Conservation (phyloP, 2,329 filamentous ascomycete species). For the Venturia oleaginea region DNA sequence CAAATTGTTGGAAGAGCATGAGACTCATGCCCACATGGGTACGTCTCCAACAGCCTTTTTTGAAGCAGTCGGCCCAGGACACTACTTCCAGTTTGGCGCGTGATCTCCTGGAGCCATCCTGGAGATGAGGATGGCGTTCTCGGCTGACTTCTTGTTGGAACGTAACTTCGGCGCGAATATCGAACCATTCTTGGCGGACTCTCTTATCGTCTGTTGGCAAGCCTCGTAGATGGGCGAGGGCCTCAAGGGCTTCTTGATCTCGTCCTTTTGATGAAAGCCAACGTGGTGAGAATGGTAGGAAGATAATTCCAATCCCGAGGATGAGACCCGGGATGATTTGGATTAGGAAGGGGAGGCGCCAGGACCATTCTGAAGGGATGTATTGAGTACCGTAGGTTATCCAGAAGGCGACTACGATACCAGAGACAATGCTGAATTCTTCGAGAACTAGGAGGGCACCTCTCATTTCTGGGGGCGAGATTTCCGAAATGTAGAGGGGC, state of each 20-base stretch:
- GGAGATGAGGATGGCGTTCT: conserved; percentile 29
- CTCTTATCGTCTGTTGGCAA: conserved; percentile 40
- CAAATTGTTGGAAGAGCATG: conserved; percentile 38
- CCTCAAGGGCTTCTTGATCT: conserved; percentile 40
- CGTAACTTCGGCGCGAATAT: conserved; percentile 44
- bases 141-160: conserved; percentile 40
- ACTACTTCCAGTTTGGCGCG: conserved; percentile 36
- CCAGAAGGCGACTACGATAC: conserved; percentile 45
- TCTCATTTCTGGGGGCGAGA: conserved; percentile 40
- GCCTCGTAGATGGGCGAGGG: conserved; percentile 41
- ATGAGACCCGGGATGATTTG: conserved; percentile 36
- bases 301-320: conserved; percentile 32
- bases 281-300: conserved; percentile 47
- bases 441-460: conserved; percentile 41
- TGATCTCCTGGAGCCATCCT: conserved; percentile 22
- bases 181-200: conserved; percentile 44
- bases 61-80: conserved; percentile 41
- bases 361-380: conserved; percentile 35
- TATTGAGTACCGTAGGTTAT: conserved; percentile 44
- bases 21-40: conserved; percentile 33
- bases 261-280: conserved; percentile 42
- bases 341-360: conserved; percentile 39
- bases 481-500: conserved; percentile 46
- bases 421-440: conserved; percentile 37
- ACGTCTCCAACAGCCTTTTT: conserved; percentile 34